Percentiles rank a stretch among this genome's conserved stretches.
Evolutionary conservation across 2,329 filamentous ascomycete genomes (phyloP).

Genomic region (Bipolaris victoriae): DNA sequence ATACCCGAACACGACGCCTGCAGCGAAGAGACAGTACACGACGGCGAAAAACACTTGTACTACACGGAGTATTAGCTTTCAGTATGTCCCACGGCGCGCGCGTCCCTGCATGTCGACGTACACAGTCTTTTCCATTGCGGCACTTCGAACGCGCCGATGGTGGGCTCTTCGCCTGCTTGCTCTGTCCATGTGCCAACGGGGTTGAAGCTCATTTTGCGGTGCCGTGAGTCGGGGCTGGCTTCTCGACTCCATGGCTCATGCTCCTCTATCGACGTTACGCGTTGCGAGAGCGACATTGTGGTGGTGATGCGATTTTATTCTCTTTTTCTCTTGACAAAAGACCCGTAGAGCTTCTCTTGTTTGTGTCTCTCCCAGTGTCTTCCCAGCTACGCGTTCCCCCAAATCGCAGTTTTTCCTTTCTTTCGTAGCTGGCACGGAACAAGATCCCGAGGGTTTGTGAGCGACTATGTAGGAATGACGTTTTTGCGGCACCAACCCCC

Average conservation of each 20-base stretch:
- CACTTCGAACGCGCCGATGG: constrained; percentile 61
- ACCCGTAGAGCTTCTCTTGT: background rate
- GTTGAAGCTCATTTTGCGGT: constrained; percentile 58
- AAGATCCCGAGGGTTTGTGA: no score
- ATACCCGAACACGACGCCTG: constrained; percentile 59
- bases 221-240: constrained; percentile 45
- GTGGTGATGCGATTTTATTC: background rate
- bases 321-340: background rate
- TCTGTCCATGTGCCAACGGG: constrained; percentile 56
- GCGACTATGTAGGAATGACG: no score
- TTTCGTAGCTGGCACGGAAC: no score
- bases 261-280: constrained; percentile 50
- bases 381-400: background rate
- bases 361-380: background rate
- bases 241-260: constrained; percentile 50
- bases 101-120: constrained; percentile 40
- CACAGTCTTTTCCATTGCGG: constrained; percentile 59
- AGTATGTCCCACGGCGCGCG: background rate
- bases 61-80: constrained; percentile 45
- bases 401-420: no score
- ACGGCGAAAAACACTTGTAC: constrained; percentile 73
- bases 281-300: constrained; percentile 50
- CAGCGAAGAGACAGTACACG: constrained; percentile 75
- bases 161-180: constrained; percentile 48
- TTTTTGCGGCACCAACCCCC: no score